phyloP scores from a whole-genome alignment of 192 early-diverging fungal genomes.

The Phycomyces blakesleeanus region DNA sequence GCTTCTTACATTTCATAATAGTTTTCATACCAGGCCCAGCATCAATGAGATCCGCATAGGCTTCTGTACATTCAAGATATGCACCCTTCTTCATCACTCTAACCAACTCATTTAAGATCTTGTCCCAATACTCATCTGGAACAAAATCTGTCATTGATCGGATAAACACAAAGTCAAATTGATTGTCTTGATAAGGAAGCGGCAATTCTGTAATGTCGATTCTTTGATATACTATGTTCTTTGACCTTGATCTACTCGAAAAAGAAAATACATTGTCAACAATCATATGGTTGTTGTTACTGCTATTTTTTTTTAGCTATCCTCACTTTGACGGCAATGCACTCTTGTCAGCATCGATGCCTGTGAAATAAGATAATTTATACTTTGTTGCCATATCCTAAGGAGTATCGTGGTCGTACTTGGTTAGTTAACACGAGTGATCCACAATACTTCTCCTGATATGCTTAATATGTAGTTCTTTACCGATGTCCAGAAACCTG shows the following conservation, averaged over 20 bases:
- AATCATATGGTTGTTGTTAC: too few relatives aligned
- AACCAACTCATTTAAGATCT: slow-evolving; percentile 11
- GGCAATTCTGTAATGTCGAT: slow-evolving; percentile 12
- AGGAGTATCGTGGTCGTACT: not conserved
- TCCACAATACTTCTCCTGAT: not conserved
- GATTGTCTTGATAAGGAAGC: slow-evolving; percentile 17
- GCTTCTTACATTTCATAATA: slow-evolving; percentile 16
- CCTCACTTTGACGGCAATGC: slow-evolving; percentile 18
- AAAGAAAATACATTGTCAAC: too few relatives aligned
- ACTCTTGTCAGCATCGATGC: slow-evolving; percentile 23
- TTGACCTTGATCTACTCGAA: not conserved
- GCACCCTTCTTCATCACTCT: slow-evolving; percentile 26
- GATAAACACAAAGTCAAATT: slow-evolving; percentile 25
- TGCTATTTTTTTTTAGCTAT: not conserved
- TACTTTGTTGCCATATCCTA: slow-evolving; percentile 21
- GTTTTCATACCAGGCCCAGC: slow-evolving; percentile 21
- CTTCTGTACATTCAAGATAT: slow-evolving; percentile 24
- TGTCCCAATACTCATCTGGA: slow-evolving; percentile 19
- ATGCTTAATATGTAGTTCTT: not conserved
- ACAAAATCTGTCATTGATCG: slow-evolving; percentile 19
- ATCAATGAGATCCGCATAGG: slow-evolving; percentile 22
- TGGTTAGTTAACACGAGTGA: not conserved
- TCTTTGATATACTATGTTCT: slow-evolving; percentile 12
- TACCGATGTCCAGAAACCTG: slow-evolving; percentile 24
- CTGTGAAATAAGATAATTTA: slow-evolving; percentile 20